Percentiles rank a stretch among this genome's conserved stretches.
Conservation (phyloP, 2,329 filamentous ascomycete genomes). For the Sordariomycetes sp. region DNA sequence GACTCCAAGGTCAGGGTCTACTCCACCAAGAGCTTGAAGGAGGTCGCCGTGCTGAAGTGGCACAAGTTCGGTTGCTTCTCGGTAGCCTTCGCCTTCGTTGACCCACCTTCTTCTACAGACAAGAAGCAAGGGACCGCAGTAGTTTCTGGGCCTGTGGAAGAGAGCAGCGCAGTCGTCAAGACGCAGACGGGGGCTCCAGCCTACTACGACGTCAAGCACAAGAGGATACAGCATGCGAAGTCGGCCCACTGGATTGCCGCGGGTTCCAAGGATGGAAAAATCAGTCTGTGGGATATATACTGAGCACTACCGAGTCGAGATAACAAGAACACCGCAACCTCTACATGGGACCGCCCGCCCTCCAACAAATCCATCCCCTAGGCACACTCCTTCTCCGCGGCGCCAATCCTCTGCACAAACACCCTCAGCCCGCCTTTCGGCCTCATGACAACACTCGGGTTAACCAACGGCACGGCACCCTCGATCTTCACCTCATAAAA, state of each 20-base stretch:
- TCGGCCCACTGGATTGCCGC: conserved; percentile 79
- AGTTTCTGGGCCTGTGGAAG: neutral
- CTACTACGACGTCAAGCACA: conserved; percentile 40
- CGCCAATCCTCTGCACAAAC: neutral
- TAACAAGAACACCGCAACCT: neutral
- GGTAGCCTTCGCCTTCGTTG: conserved; percentile 52
- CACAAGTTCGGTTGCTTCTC: conserved; percentile 82
- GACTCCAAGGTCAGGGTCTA: conserved; percentile 77
- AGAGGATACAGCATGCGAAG: conserved; percentile 52
- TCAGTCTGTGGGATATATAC: conserved; percentile 94
- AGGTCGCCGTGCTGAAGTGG: conserved; percentile 90
- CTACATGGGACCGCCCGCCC: neutral
- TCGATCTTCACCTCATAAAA: conserved; percentile 12
- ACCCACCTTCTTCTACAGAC: neutral
- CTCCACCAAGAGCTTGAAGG: conserved; percentile 66
- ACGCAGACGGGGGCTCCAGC: neutral
- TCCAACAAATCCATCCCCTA: neutral
- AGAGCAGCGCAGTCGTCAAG: neutral
- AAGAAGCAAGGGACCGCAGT: neutral
- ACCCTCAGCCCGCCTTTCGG: conserved; percentile 3
- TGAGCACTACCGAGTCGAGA: conserved; percentile 21
- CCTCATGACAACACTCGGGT: conserved; percentile 3
- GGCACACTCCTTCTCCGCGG: neutral
- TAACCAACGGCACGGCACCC: conserved; percentile 16
- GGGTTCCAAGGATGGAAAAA: conserved; percentile 88